Conservation (phyloP, 176 grass and related monocot species). For the Aegilops sharonensis region DNA sequence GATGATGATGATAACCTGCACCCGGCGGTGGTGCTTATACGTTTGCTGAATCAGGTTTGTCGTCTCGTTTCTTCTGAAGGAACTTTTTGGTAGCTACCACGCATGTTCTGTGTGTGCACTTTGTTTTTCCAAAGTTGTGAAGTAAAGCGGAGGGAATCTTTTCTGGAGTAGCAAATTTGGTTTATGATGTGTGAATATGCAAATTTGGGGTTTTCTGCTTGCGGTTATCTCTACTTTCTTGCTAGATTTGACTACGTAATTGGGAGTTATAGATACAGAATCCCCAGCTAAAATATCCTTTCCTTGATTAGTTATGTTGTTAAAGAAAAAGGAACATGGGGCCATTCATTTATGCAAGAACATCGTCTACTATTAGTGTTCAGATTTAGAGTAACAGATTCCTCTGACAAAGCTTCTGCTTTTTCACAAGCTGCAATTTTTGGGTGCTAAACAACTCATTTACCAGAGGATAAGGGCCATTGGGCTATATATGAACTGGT, state of each 20-base stretch:
- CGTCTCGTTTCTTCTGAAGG: no score
- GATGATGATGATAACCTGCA: no score
- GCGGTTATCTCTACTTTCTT: background rate
- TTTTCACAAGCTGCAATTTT: background rate
- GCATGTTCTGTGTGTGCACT: no score
- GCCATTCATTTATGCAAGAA: background rate
- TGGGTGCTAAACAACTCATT: background rate
- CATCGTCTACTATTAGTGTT: background rate
- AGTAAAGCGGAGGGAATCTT: no score
- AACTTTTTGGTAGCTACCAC: no score
- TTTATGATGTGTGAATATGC: no score
- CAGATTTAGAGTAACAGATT: conserved; percentile 17
- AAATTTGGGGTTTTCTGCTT: background rate
- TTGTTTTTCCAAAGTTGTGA: no score
- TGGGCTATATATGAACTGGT: background rate
- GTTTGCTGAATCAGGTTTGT: no score
- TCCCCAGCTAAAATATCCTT: background rate
- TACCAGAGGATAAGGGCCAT: background rate
- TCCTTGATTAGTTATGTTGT: background rate
- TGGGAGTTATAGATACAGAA: background rate
- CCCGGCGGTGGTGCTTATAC: no score
- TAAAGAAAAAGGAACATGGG: background rate
- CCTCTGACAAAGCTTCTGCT: background rate
- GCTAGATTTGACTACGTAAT: conserved; percentile 19
- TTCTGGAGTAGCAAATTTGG: no score